phyloP scores from a whole-genome alignment of 2,329 filamentous ascomycete species.

The Trichoderma sp. region DNA sequence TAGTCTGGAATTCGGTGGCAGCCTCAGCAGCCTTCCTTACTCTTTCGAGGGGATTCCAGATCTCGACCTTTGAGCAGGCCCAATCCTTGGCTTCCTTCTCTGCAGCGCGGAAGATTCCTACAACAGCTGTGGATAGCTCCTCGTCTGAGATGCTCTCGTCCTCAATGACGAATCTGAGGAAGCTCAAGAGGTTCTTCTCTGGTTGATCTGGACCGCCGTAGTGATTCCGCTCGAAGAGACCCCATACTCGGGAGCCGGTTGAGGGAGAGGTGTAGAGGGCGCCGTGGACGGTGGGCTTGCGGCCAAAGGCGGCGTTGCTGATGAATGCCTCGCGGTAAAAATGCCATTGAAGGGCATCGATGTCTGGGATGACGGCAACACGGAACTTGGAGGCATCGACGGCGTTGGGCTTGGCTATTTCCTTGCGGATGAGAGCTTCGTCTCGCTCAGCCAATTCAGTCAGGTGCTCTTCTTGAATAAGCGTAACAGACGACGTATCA shows the following conservation, averaged over 20 bases:
- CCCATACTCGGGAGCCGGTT: slow-evolving; percentile 63
- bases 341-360: slow-evolving; percentile 52
- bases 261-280: slow-evolving; percentile 58
- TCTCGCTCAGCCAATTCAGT: slow-evolving; percentile 61
- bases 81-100: slow-evolving; percentile 69
- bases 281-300: slow-evolving; percentile 62
- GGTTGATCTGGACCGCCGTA: slow-evolving; percentile 52
- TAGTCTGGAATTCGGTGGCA: slow-evolving; percentile 47
- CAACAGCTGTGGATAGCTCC: slow-evolving; percentile 53
- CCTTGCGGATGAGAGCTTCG: slow-evolving; percentile 57
- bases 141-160: slow-evolving; percentile 41
- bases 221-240: slow-evolving; percentile 68
- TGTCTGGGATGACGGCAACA: slow-evolving; percentile 35
- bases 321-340: slow-evolving; percentile 79
- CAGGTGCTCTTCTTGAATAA: slow-evolving; percentile 61
- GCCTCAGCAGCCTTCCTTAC: slow-evolving; percentile 47
- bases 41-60: slow-evolving; percentile 76
- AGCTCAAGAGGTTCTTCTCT: slow-evolving; percentile 66
- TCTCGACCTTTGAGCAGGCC: slow-evolving; percentile 66
- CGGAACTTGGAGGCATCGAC: slow-evolving; percentile 29
- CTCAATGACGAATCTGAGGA: slow-evolving; percentile 68
- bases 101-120: slow-evolving; percentile 64
- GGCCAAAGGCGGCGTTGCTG: slow-evolving; percentile 58
- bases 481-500: slow-evolving; percentile 31
- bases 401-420: slow-evolving; percentile 40